A percentile compares a stretch with the other conserved stretches of the same genome.
These are phyloP conservation scores for Domatiomyces globalis DNA, from an alignment of 2,329 filamentous ascomycete species.

Conservation along the genomic window DNA sequence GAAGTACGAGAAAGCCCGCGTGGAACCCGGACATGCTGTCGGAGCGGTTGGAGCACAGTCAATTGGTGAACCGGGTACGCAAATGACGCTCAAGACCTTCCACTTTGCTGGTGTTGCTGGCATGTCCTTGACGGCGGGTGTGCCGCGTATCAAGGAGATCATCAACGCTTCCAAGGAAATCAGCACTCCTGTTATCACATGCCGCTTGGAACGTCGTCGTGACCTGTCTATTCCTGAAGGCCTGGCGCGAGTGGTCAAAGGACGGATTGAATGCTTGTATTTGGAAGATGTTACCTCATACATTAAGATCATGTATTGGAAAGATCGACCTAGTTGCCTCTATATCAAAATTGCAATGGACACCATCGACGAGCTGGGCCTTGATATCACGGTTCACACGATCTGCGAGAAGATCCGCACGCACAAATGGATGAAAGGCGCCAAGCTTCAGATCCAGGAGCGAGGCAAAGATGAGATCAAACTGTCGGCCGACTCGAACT, in stretches of 20 bases:
- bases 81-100: constrained; percentile 99
- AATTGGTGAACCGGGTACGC: constrained; percentile 93
- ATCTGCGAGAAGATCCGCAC: constrained; percentile 64
- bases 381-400: constrained; percentile 61
- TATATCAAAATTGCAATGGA: constrained; percentile 68
- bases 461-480: constrained; percentile 47
- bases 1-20: constrained; percentile 82
- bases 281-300: constrained; percentile 66
- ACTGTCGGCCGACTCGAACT: constrained; percentile 49
- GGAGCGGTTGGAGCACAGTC: constrained; percentile 94
- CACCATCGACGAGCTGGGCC: constrained; percentile 63
- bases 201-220: constrained; percentile 42
- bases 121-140: constrained; percentile 99
- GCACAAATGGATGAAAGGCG: constrained; percentile 59
- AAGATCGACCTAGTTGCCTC: constrained; percentile 45
- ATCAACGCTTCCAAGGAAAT: constrained; percentile 95
- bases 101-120: constrained; percentile 99
- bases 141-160: constrained; percentile 99
- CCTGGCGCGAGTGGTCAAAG: constrained; percentile 72
- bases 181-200: constrained; percentile 85
- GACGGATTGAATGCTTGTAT: constrained; percentile 87
- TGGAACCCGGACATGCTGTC: constrained; percentile 89
- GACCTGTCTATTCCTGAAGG: constrained; percentile 17
- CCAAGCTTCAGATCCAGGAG: constrained; percentile 48
- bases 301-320: constrained; percentile 68